Percentiles rank a stretch among this genome's conserved stretches.
These are phyloP conservation scores for Byssoonygena ceratinophila DNA, from an alignment of 2,329 filamentous ascomycete genomes.

Conservation along the genomic window DNA sequence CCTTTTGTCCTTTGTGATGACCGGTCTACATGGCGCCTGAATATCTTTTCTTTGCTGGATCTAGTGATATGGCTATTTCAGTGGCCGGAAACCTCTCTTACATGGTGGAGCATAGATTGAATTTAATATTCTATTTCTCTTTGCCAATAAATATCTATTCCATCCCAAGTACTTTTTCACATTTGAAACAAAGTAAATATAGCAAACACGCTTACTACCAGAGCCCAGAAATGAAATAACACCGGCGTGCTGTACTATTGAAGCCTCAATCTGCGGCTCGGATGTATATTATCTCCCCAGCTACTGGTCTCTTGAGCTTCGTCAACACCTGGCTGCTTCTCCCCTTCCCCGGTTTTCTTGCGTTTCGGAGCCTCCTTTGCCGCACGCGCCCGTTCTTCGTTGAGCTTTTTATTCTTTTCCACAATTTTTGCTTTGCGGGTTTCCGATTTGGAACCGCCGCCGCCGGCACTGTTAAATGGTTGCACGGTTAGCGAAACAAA, in stretches of 20 bases:
- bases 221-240: not conserved
- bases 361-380: conserved; percentile 41
- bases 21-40: not conserved
- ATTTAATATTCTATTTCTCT: not conserved
- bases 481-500: conserved; percentile 7
- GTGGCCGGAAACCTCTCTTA: not conserved
- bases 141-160: not conserved
- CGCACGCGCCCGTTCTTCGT: conserved; percentile 52
- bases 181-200: not conserved
- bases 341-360: conserved; percentile 35
- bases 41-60: not conserved
- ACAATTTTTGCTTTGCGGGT: conserved; percentile 64
- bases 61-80: not conserved
- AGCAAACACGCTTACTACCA: not conserved
- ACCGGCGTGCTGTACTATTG: not conserved
- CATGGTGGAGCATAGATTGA: conserved; percentile 4
- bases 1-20: conserved; percentile 1
- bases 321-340: conserved; percentile 21
- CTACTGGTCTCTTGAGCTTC: conserved; percentile 6
- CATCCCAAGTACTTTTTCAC: not conserved
- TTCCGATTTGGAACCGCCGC: conserved; percentile 68
- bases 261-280: conserved; percentile 13
- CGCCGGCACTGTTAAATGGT: conserved; percentile 52
- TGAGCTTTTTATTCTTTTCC: conserved; percentile 75
- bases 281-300: conserved; percentile 13